These are phyloP conservation scores for Sonneratia caseolaris DNA, from an alignment of 345 rosid genomes.

Conservation along the genomic window DNA sequence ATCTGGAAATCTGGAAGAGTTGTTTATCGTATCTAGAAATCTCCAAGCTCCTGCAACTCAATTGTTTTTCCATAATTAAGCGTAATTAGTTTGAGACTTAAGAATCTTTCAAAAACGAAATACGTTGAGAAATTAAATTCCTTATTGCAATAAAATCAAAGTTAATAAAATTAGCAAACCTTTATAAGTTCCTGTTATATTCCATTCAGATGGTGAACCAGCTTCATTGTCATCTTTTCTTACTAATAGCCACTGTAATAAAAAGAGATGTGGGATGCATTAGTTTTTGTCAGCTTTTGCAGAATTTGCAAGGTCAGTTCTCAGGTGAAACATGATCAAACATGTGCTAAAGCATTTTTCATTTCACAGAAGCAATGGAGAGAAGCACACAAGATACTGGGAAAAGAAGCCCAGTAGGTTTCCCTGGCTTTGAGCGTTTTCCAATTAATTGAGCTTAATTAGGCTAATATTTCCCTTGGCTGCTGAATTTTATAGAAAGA, in stretches of 20 bases:
- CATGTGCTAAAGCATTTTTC: not conserved
- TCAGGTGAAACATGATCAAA: slow-evolving; percentile 3
- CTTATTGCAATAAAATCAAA: not conserved
- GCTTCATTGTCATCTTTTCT: slow-evolving; percentile 51
- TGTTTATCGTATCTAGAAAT: slow-evolving; percentile 66
- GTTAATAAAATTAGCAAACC: slow-evolving; percentile 32
- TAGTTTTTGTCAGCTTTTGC: not conserved
- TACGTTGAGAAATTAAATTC: not conserved
- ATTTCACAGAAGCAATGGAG: not conserved
- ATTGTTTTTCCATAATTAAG: not conserved
- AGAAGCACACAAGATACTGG: no score
- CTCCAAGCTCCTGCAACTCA: slow-evolving; percentile 66
- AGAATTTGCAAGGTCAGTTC: not conserved
- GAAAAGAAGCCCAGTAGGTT: not conserved
- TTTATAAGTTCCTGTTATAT: slow-evolving; percentile 94
- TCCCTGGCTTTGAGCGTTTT: not conserved
- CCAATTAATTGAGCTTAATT: not conserved
- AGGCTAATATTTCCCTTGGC: not conserved
- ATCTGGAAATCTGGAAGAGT: slow-evolving; percentile 79
- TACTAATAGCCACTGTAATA: slow-evolving; percentile 70
- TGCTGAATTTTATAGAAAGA: not conserved
- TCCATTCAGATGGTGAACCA: slow-evolving; percentile 75
- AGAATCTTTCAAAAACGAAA: not conserved
- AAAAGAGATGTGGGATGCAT: slow-evolving; percentile 5
- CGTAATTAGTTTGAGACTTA: not conserved